Percentiles rank a stretch among this genome's conserved stretches.
phyloP scores from a whole-genome alignment of 441 rosid species.

The Adansonia madagascariensis region DNA sequence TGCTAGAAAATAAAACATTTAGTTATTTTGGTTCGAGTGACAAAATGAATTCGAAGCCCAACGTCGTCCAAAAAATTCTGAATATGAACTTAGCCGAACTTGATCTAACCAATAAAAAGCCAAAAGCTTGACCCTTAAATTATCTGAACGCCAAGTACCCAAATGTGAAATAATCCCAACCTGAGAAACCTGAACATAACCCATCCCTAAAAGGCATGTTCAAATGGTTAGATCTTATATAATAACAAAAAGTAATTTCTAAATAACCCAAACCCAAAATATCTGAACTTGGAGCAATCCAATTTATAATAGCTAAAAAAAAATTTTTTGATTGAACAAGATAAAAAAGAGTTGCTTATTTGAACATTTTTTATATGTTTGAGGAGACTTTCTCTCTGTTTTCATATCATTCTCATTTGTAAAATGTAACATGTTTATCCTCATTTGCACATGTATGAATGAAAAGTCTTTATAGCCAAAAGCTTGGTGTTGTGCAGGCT shows the following conservation, averaged over 20 bases:
- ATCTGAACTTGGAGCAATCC: neutral
- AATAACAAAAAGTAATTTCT: too few species aligned
- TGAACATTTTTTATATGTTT: neutral
- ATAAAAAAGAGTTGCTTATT: neutral
- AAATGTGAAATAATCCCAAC: neutral
- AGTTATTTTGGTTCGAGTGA: too few species aligned
- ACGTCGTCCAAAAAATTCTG: neutral
- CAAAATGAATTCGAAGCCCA: too few species aligned
- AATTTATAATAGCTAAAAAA: neutral
- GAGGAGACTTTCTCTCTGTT: neutral
- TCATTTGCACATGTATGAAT: neutral
- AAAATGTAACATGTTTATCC: neutral
- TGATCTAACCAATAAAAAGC: neutral
- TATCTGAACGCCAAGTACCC: neutral
- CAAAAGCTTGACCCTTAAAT: neutral
- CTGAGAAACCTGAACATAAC: neutral
- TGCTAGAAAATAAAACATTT: too few species aligned
- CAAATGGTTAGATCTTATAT: neutral
- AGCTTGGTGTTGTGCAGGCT: constrained; percentile 53
- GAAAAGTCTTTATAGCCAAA: neutral
- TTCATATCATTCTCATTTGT: neutral
- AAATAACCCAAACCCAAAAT: neutral
- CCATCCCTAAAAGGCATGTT: neutral
- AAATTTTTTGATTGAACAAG: neutral
- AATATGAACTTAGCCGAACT: neutral